Percentiles rank a stretch among this genome's conserved stretches.
phyloP scores from a whole-genome alignment of 768 basidiomycete genomes.

The Leccinum broughii region DNA sequence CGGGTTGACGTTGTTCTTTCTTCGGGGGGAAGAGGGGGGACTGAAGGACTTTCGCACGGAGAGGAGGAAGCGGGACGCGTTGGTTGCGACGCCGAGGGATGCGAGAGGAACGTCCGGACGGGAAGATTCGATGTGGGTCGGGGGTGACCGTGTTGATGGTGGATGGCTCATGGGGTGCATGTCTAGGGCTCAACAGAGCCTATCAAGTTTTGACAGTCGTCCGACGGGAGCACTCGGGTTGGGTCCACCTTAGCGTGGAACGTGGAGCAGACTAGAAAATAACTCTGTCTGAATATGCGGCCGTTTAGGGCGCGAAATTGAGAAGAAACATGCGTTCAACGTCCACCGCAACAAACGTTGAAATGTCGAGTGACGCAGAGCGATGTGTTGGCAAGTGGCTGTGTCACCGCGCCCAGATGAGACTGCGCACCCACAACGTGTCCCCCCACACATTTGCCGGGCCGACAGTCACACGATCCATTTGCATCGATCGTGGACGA shows the following conservation, averaged over 20 bases:
- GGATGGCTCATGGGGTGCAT: conserved; percentile 20
- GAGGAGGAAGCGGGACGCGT: conserved; percentile 31
- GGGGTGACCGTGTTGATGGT: conserved; percentile 12
- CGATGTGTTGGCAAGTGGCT: conserved; percentile 6
- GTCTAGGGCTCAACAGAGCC: background rate
- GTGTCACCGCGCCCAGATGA: conserved; percentile 1
- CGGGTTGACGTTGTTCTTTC: conserved; percentile 15
- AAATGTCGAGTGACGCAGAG: background rate
- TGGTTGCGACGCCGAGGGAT: conserved; percentile 14
- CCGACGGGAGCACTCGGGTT: background rate
- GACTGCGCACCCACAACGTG: background rate
- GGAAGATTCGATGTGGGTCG: conserved; percentile 13
- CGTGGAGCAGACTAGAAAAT: background rate
- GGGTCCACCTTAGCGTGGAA: background rate
- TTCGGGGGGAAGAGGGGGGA: conserved; percentile 21
- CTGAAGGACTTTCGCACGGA: conserved; percentile 34
- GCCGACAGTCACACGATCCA: background rate
- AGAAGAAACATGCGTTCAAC: conserved; percentile 12
- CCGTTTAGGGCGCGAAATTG: background rate
- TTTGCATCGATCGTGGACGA: too few species aligned
- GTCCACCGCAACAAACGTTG: background rate
- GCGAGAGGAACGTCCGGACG: conserved; percentile 1
- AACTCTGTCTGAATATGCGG: background rate
- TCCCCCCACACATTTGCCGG: background rate
- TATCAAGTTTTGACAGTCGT: background rate